Conservation (phyloP, 805 yeast genomes). For the Saturnispora gosingensis region DNA sequence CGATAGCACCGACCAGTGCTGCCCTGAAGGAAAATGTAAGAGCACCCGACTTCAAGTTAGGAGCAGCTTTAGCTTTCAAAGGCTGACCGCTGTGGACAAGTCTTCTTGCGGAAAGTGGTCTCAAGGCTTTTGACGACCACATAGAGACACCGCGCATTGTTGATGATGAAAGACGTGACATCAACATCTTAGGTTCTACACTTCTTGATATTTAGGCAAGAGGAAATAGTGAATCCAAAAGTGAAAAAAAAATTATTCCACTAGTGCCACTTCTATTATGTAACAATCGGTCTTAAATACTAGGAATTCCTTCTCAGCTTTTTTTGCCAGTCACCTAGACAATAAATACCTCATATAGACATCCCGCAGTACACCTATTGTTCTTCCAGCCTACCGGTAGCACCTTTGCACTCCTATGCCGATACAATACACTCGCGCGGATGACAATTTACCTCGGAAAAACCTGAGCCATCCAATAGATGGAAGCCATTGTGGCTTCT, state of each 20-base stretch:
- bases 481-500: background rate
- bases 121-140: background rate
- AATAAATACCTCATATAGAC: background rate
- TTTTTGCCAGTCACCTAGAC: background rate
- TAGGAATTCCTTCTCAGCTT: background rate
- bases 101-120: background rate
- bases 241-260: background rate
- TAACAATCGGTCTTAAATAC: background rate
- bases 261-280: background rate
- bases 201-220: background rate
- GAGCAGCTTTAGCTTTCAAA: background rate
- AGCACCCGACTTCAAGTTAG: constrained; percentile 18
- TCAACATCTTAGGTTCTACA: background rate
- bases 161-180: background rate
- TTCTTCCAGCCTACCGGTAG: background rate
- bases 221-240: background rate
- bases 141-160: background rate
- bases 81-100: background rate
- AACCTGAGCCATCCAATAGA: background rate
- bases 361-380: background rate
- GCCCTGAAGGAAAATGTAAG: constrained; percentile 38
- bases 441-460: background rate
- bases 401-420: background rate
- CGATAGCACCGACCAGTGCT: constrained; percentile 40
- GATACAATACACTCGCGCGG: background rate